Evolutionary conservation across 805 yeast genomes (phyloP), one percentile per base, ranked within the genome.

Genomic region (Wickerhamomyces pijperi): DNA sequence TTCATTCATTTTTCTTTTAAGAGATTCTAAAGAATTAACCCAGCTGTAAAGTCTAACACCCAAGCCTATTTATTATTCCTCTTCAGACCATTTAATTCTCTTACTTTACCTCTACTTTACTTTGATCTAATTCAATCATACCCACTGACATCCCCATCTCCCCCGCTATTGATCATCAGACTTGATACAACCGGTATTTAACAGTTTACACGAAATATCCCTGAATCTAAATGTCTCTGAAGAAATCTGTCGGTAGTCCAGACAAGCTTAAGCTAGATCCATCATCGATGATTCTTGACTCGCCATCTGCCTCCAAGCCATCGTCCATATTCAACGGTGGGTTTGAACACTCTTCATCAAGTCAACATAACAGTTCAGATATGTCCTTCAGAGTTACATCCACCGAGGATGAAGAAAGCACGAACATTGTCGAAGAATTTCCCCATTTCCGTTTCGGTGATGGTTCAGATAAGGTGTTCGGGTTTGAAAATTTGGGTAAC

Each of bases 401-500:
- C 4, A 25, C 29, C 9, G 29, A 25, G 13, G 29, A 25, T 11
- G 19, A 14, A 17, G 17, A 18, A 9, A 5, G 23, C 6, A 21
- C 23, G 9, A 29, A 31, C 3, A 31, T 32, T 9, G 34, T 5
- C 28, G 36, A 16, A 39, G 33, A 2, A 41, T 36, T 5, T 16
- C 39, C 36, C 6, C 44, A 44, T 6, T 41, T 64, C 43, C 80
- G 79, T 9, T 76, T 58, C 52, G 88, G 86, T 5, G 78, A 77
- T 54, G 88, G 87, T 2, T 63, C 78, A 6, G 65, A 72, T 43
- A 82, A 81, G 55, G 70, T 82, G 18, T 82, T 74, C 56, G 94
- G 94, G 1, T 74, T 81, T 72, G 92, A 83, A 54, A 83, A 83
- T 54, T 82, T 82, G 51, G 95, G 94, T 2, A 81, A 87, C 56